These are phyloP conservation scores for Hydnomerulius pinastri DNA, from an alignment of 768 basidiomycete species.

Conservation along the genomic window DNA sequence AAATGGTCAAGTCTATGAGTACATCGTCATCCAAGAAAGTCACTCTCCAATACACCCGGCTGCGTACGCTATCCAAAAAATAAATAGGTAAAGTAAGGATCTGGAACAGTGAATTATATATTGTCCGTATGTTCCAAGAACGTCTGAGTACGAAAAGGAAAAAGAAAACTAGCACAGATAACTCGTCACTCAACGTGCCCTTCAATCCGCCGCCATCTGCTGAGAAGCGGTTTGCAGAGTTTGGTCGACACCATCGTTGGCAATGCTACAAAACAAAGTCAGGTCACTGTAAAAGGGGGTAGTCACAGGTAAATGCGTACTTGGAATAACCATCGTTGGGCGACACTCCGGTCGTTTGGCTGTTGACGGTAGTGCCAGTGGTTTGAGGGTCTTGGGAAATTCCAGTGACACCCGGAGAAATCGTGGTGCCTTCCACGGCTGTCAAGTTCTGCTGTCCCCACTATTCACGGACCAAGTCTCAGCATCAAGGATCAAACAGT, in stretches of 20 bases:
- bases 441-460: slow-evolving; percentile 60
- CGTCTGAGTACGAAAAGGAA: not conserved
- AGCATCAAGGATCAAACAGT: slow-evolving; percentile 2
- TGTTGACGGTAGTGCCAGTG: slow-evolving; percentile 32
- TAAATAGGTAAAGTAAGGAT: not conserved
- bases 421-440: slow-evolving; percentile 44
- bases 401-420: slow-evolving; percentile 34
- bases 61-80: not conserved
- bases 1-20: not conserved
- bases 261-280: slow-evolving; percentile 25
- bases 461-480: slow-evolving; percentile 29
- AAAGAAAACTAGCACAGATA: not conserved
- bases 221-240: slow-evolving; percentile 36
- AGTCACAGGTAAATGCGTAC: slow-evolving; percentile 20
- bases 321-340: slow-evolving; percentile 67
- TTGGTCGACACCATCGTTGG: slow-evolving; percentile 32
- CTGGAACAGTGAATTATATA: not conserved
- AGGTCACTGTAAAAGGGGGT: not conserved
- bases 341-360: slow-evolving; percentile 47
- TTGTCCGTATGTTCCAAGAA: not conserved
- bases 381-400: slow-evolving; percentile 31
- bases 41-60: not conserved
- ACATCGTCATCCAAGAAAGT: not conserved
- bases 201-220: slow-evolving; percentile 35
- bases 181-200: too few species aligned